Evolutionary conservation across 306 rosid species (phyloP), one percentile per base, ranked within the genome.

Genomic region (Castanospermum australe): DNA sequence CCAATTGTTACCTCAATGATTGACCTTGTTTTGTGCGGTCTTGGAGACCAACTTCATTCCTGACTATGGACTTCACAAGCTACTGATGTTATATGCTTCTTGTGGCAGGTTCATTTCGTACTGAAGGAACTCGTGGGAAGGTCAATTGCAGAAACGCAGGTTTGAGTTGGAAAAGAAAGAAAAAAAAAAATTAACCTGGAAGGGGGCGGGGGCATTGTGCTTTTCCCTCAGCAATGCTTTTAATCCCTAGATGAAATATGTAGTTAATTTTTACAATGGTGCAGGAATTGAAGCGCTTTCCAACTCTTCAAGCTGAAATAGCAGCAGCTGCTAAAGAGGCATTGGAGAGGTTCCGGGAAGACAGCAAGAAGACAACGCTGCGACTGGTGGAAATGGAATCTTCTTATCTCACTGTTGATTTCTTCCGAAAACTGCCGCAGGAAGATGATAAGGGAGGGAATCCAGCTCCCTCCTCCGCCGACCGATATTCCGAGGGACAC

Each of bases 311-410:
- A 88, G 89, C 89, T 35, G 99, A 95, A 85, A 89, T 95, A 87
- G 94, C 96, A 44, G 90, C 83, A 15, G 97, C 96, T 28, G 81
- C 92, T 33, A 83, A 80, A 33, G 97, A 91, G 80, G 92, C 99
- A 13, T 69, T 95, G 76, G 99, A 95, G 84, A 89, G 90, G 75
- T 95, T 95, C 69, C 98, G 97, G 52, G 96, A 85, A 7, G 97
- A 95, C 18, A 61, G 99, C 71, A 91, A 76, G 87, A 95, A 89
- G 92, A 83, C 99, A 30, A 85, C 93, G 32, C 17, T 91, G 33
- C 88, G 99, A 59, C 74, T 95, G 56, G 98, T 95, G 82, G 99
- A 95, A 82, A 95, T 95, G 99, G 98, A 95, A 88, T 87, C 99
- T 39, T 91, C 98, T 20, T 95, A 93, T 78, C 84, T 95, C 84